Evolutionary conservation across 2,329 filamentous ascomycete genomes (phyloP).

Genomic region (Neocucurbitaria cava): DNA sequence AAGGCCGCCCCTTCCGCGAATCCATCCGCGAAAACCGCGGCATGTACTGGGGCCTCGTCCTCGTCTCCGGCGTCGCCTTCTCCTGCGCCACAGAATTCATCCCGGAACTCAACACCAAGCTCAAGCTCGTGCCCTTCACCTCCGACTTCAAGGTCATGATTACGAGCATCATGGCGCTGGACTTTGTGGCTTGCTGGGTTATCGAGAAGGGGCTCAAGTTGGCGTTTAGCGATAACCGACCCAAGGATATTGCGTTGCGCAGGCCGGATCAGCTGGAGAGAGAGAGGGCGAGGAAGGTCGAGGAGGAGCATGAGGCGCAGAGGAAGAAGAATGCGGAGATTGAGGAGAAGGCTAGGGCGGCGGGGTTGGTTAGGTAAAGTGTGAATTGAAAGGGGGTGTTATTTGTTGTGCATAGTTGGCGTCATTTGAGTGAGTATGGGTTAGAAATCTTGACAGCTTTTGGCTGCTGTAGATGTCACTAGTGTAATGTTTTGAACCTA

Average conservation of each 20-base stretch:
- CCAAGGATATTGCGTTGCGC: slow-evolving; percentile 90
- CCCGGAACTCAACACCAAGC: slow-evolving; percentile 91
- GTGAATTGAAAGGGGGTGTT: too few species aligned
- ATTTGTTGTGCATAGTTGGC: not conserved
- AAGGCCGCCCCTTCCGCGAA: slow-evolving; percentile 96
- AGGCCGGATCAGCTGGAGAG: slow-evolving; percentile 84
- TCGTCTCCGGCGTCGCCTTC: slow-evolving; percentile 89
- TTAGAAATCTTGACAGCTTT: not conserved
- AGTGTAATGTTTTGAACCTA: too few species aligned
- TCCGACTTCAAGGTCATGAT: slow-evolving; percentile 88
- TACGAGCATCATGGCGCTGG: slow-evolving; percentile 82
- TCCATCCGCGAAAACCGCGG: slow-evolving; percentile 92
- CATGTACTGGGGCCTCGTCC: slow-evolving; percentile 97
- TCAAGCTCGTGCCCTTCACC: slow-evolving; percentile 90
- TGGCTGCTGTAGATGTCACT: too few species aligned
- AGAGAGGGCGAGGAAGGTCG: slow-evolving; percentile 73
- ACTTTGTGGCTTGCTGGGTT: slow-evolving; percentile 85
- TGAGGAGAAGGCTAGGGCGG: slow-evolving; percentile 32
- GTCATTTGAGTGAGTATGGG: not conserved
- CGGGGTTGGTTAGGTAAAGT: slow-evolving; percentile 14
- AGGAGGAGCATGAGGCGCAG: slow-evolving; percentile 55
- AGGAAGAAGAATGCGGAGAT: slow-evolving; percentile 42
- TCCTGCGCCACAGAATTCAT: slow-evolving; percentile 94
- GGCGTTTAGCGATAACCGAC: slow-evolving; percentile 87
- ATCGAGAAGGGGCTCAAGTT: slow-evolving; percentile 87